Conservation (phyloP, 2,329 filamentous ascomycete genomes). For the Parafenestella ontariensis region DNA sequence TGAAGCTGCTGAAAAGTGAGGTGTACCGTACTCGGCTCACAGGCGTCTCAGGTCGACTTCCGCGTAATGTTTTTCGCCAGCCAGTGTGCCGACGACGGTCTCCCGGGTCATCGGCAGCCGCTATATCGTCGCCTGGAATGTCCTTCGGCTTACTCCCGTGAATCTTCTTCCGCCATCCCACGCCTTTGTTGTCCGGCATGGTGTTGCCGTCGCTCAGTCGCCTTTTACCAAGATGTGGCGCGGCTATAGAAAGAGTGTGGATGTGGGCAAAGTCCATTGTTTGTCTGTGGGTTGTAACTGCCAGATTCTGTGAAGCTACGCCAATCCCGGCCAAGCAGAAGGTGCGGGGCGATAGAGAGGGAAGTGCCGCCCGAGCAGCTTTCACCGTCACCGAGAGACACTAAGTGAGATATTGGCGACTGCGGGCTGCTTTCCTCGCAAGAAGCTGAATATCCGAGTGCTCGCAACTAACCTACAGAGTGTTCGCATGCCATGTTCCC, state of each 20-base stretch:
- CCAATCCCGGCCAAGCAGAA: not conserved
- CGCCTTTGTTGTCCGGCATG: conserved; percentile 27
- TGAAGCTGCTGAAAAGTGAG: conserved; percentile 39
- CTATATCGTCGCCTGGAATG: conserved; percentile 6
- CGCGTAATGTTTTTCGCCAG: conserved; percentile 34
- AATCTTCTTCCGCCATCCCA: conserved; percentile 33
- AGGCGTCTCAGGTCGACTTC: conserved; percentile 32
- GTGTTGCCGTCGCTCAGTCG: conserved; percentile 3
- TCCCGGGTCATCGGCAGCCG: conserved; percentile 14
- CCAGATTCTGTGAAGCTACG: not conserved
- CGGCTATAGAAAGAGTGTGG: conserved; percentile 2
- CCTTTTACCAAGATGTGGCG: conserved; percentile 5
- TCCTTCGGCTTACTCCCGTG: conserved; percentile 24
- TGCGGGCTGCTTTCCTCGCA: no score
- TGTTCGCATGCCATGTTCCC: no score
- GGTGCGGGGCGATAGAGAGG: not conserved
- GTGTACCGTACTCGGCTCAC: conserved; percentile 42
- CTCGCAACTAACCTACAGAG: no score
- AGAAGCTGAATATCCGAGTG: no score
- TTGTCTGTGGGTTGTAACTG: not conserved
- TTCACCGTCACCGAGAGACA: not conserved
- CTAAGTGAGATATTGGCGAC: no score
- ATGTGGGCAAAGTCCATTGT: not conserved
- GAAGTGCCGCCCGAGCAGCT: not conserved
- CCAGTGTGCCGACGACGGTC: conserved; percentile 23